Evolutionary conservation across 116 monocot genomes (phyloP).

Genomic region (Zostera marina): DNA sequence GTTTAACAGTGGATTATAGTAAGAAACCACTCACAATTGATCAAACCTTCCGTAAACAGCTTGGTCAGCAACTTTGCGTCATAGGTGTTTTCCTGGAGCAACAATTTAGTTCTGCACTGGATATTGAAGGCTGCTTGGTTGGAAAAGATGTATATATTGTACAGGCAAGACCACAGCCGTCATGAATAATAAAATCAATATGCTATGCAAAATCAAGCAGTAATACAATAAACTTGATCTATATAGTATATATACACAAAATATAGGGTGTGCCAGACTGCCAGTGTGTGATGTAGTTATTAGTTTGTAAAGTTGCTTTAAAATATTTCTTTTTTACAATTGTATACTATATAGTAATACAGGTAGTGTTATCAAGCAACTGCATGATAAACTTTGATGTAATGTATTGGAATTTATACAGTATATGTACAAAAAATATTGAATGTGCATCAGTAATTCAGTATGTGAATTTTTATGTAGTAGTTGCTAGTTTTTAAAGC

Average conservation of each 20-base stretch:
- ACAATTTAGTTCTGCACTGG: slow-evolving; percentile 71
- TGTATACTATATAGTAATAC: too few species aligned
- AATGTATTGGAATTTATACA: too few species aligned
- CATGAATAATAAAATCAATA: neutral
- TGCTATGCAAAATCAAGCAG: neutral
- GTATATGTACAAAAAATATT: too few species aligned
- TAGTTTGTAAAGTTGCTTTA: too few species aligned
- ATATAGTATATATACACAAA: neutral
- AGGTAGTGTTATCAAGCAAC: too few species aligned
- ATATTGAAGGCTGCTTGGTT: slow-evolving; percentile 83
- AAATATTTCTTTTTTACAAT: too few species aligned
- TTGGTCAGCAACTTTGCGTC: slow-evolving; percentile 63
- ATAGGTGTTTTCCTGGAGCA: slow-evolving; percentile 84
- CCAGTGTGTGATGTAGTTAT: too few species aligned
- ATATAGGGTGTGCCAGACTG: neutral
- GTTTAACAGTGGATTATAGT: slow-evolving; percentile 71
- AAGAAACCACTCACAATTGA: slow-evolving; percentile 61
- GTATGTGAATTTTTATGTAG: too few species aligned
- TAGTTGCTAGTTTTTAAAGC: too few species aligned
- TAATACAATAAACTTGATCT: neutral
- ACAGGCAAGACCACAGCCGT: slow-evolving; percentile 76
- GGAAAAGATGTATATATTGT: slow-evolving; percentile 84
- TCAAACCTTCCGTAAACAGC: slow-evolving; percentile 39
- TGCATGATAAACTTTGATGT: too few species aligned
- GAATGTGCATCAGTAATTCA: too few species aligned